Conservation (phyloP, 768 basidiomycete genomes). For the Tulasnella sp. region DNA sequence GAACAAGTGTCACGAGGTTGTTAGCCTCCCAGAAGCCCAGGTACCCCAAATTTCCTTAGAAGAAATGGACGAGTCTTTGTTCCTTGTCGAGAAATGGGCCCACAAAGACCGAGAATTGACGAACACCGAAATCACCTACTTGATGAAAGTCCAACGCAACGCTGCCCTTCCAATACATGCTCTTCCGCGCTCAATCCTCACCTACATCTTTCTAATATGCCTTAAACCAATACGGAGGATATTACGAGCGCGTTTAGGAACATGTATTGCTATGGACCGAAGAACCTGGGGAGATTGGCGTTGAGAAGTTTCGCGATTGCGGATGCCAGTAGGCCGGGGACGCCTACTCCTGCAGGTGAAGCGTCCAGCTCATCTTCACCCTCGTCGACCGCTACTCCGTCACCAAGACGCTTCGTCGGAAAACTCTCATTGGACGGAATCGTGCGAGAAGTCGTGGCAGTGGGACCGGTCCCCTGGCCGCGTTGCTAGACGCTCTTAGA, state of each 20-base stretch:
- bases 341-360: background rate
- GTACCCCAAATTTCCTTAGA: background rate
- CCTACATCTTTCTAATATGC: background rate
- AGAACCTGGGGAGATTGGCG: slow-evolving; percentile 71
- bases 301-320: slow-evolving; percentile 77
- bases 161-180: background rate
- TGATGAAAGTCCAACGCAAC: background rate
- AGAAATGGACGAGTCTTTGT: background rate
- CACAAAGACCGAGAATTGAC: background rate
- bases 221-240: slow-evolving; percentile 85
- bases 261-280: slow-evolving; percentile 74
- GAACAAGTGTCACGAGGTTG: background rate
- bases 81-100: background rate
- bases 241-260: slow-evolving; percentile 83
- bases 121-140: background rate
- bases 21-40: background rate
- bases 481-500: slow-evolving; percentile 80
- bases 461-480: slow-evolving; percentile 93
- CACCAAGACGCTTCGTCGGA: slow-evolving; percentile 77
- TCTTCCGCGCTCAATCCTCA: background rate
- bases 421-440: slow-evolving; percentile 79
- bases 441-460: slow-evolving; percentile 80
- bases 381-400: slow-evolving; percentile 41
- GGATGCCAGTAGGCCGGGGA: slow-evolving; percentile 40
- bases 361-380: slow-evolving; percentile 27